A percentile compares a stretch with the other conserved stretches of the same genome.
Evolutionary conservation across 2,329 filamentous ascomycete genomes (phyloP).

Genomic region (Neofusicoccum cordaticola): DNA sequence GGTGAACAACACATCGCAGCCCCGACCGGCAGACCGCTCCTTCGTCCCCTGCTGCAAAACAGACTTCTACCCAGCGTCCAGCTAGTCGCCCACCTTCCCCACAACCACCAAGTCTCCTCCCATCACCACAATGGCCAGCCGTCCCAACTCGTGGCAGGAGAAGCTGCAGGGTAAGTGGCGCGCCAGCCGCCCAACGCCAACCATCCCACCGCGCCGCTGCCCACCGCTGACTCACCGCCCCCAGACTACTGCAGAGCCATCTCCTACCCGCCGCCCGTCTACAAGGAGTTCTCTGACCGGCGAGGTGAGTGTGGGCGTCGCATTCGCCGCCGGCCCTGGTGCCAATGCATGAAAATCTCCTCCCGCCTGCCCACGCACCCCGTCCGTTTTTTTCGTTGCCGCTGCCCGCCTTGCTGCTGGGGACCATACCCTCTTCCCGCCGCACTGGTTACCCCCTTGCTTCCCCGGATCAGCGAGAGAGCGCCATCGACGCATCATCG

Average conservation of each 20-base stretch:
- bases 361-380: neutral
- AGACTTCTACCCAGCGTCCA: neutral
- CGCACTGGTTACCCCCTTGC: constrained; percentile 15
- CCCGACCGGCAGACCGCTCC: neutral
- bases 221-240: constrained; percentile 14
- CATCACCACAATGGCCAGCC: constrained; percentile 17
- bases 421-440: neutral
- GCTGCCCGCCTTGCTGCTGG: constrained; percentile 2
- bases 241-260: constrained; percentile 33
- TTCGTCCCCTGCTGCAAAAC: constrained; percentile 9
- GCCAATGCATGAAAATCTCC: neutral
- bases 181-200: neutral
- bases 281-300: constrained; percentile 37
- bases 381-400: neutral
- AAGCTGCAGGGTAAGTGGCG: constrained; percentile 28
- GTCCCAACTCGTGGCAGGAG: constrained; percentile 19
- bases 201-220: neutral
- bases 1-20: constrained; percentile 1
- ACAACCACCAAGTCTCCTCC: constrained; percentile 2
- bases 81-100: constrained; percentile 2
- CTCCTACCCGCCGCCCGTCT: constrained; percentile 28
- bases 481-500: constrained; percentile 12
- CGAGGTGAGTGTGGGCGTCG: constrained; percentile 27
- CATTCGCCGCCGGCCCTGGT: neutral
- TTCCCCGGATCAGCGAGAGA: constrained; percentile 16